Evolutionary conservation across 1,284 basidiomycete genomes (phyloP), one percentile per base, ranked within the genome.

Genomic region (Mrakiaceae sp.): DNA sequence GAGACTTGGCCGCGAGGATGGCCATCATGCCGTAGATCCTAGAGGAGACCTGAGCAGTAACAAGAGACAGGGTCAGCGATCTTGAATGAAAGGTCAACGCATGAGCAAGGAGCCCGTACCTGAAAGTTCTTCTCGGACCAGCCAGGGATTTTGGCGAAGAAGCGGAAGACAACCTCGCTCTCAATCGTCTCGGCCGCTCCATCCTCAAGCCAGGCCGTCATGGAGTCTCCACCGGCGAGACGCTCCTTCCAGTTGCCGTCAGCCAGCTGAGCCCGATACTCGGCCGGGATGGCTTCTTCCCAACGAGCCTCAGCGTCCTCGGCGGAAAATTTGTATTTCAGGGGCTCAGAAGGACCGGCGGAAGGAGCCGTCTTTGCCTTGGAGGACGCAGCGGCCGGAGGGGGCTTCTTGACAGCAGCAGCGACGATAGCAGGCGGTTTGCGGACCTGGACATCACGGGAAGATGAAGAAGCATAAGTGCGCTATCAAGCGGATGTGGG

Each of bases 101-200:
- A 44, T 67, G 61, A 3, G 39, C 14, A 47, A 43, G 8, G 50
- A 12, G 16, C 2, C 73, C 80, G 65, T 68, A 88, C 90, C 79
- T 99, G 96, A 72, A 98, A 98, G 73, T 98, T 99, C 81, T 97
- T 98, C 78, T 99, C 96, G 52, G 82, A 84, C 93, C 92, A 97
- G 1, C 95, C 93, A 2, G 82, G 83, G 71, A 89, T 93, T 80
- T 96, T 98, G 40, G 84, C 86, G 62, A 98, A 77, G 70, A 89
- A 87, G n/a, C 95, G 83, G 14, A 98, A 84, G 58, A 98, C 75
- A 9, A 98, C 82, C 75, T 99, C 96, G 40, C 87, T 85, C 70
- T 98, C 95, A 1, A 92, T 78, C 1, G 81, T 80, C 48, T 83
- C 81, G 11, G 84, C 81, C 12, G 83, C 81, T 5, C 81, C 80